Evolutionary conservation across 139 green algal genomes (phyloP).

Genomic region (Tetradesmus obliquus): DNA sequence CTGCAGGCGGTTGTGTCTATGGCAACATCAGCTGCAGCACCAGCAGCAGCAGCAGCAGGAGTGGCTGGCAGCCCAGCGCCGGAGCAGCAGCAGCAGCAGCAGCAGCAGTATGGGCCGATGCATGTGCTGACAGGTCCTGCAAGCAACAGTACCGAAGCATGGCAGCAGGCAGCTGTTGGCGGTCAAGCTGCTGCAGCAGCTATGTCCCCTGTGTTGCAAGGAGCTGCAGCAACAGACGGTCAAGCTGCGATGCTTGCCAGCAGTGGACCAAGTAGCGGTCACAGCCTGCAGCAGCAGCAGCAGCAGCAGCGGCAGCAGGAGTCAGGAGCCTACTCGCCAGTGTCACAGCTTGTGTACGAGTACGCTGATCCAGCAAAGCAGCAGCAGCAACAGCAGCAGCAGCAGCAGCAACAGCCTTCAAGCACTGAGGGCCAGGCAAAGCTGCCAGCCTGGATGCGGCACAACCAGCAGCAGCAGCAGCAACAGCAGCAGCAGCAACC

Average conservation of each 20-base stretch:
- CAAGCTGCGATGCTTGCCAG: not conserved
- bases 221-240: not conserved
- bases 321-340: not conserved
- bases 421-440: not conserved
- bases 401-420: not conserved
- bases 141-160: not conserved
- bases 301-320: not conserved
- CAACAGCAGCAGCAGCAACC: too few species aligned
- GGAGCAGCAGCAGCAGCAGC: not conserved
- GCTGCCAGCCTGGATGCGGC: not conserved
- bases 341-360: not conserved
- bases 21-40: not conserved
- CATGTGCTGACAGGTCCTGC: not conserved
- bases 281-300: not conserved
- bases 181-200: not conserved
- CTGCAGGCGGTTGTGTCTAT: slow-evolving; percentile 4
- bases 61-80: not conserved
- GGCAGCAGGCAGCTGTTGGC: not conserved
- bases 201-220: not conserved
- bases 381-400: not conserved
- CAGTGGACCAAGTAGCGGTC: not conserved
- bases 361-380: not conserved
- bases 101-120: not conserved
- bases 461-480: not conserved
- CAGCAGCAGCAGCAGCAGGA: slow-evolving; percentile 18